These are phyloP conservation scores for Mycena chlorophos DNA, from an alignment of 768 basidiomycete species.

Conservation along the genomic window DNA sequence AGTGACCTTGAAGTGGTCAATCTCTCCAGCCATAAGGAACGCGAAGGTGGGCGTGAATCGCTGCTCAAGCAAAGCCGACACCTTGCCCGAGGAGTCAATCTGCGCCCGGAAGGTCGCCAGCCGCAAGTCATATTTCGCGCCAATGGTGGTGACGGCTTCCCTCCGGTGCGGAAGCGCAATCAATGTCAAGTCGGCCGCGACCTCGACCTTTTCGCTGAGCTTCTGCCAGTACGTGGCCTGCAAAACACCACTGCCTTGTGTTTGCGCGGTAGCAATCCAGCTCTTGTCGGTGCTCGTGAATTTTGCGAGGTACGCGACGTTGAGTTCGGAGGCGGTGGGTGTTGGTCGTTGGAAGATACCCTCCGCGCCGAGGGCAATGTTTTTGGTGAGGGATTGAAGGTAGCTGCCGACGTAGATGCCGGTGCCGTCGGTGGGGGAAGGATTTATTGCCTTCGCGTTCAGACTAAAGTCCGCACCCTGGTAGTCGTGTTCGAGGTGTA, in stretches of 20 bases:
- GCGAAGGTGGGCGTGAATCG: slow-evolving; percentile 93
- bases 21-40: slow-evolving; percentile 93
- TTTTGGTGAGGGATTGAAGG: slow-evolving; percentile 90
- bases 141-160: slow-evolving; percentile 90
- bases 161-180: slow-evolving; percentile 77
- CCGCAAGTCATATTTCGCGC: slow-evolving; percentile 95
- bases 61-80: slow-evolving; percentile 93
- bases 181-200: slow-evolving; percentile 90
- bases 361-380: slow-evolving; percentile 86
- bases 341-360: slow-evolving; percentile 78
- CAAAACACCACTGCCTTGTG: slow-evolving; percentile 79
- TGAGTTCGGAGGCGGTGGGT: slow-evolving; percentile 67
- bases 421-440: slow-evolving; percentile 80
- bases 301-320: slow-evolving; percentile 79
- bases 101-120: slow-evolving; percentile 94
- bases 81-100: slow-evolving; percentile 91
- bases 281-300: slow-evolving; percentile 67
- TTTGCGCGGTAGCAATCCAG: slow-evolving; percentile 92
- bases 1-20: slow-evolving; percentile 94
- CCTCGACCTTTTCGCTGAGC: slow-evolving; percentile 92
- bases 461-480: slow-evolving; percentile 83
- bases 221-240: slow-evolving; percentile 98
- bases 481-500: slow-evolving; percentile 94
- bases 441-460: slow-evolving; percentile 89
- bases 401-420: slow-evolving; percentile 92